phyloP scores from a whole-genome alignment of 441 rosid species.

The Oxalis stricta region DNA sequence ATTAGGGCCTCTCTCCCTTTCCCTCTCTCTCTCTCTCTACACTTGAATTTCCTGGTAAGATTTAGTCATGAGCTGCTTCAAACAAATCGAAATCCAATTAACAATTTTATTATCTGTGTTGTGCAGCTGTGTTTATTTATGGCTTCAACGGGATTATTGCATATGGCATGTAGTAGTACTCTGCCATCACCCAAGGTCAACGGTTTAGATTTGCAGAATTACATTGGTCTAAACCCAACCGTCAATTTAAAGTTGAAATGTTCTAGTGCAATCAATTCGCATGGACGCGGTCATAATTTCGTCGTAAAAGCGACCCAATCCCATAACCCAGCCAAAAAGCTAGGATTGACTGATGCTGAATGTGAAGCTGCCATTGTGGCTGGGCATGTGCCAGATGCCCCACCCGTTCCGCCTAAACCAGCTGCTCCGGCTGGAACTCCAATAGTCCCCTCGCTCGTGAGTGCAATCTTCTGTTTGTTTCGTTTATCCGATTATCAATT shows the following conservation, averaged over 20 bases:
- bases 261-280: neutral
- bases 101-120: too few relatives aligned
- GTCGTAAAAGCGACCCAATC: conserved; percentile 39
- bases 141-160: conserved; percentile 24
- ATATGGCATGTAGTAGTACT: conserved; percentile 17
- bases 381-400: conserved; percentile 74
- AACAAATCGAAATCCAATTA: too few relatives aligned
- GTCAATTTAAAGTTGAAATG: conserved; percentile 14
- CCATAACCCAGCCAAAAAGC: conserved; percentile 30
- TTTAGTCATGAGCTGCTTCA: too few relatives aligned
- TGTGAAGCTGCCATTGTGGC: conserved; percentile 82
- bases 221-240: conserved; percentile 15
- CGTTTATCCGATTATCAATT: too few relatives aligned
- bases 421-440: conserved; percentile 83
- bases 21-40: too few relatives aligned
- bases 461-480: conserved; percentile 8
- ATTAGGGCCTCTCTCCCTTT: too few relatives aligned
- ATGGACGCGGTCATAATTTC: neutral
- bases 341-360: conserved; percentile 61
- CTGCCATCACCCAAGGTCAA: too few relatives aligned
- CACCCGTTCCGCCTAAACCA: conserved; percentile 70
- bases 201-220: conserved; percentile 18
- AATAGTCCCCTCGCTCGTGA: conserved; percentile 48
- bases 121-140: too few relatives aligned
- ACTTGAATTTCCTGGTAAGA: too few relatives aligned